Evolutionary conservation across 305 asterid species (phyloP).

Genomic region (Rubia tinctorum): DNA sequence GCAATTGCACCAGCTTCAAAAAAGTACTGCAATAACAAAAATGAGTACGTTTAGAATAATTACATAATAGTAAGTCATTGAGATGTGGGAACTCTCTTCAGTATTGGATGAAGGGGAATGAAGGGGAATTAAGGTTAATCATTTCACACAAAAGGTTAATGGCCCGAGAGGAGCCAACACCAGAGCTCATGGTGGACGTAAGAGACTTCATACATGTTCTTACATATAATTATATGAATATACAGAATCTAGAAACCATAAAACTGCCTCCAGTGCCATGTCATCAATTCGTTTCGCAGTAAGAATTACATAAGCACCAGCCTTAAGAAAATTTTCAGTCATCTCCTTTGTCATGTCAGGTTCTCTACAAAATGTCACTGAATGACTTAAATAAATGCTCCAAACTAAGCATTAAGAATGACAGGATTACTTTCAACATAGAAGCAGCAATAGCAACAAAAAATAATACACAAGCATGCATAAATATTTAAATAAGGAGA

Average conservation of each 20-base stretch:
- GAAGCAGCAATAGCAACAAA: neutral
- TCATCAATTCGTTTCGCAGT: conserved; percentile 98
- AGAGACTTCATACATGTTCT: neutral
- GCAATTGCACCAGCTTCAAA: conserved; percentile 99
- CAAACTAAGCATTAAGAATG: neutral
- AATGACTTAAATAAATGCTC: conserved; percentile 6
- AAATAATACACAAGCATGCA: neutral
- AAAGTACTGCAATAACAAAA: conserved; percentile 60
- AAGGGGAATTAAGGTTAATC: neutral
- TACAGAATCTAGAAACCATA: conserved; percentile 6
- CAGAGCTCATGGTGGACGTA: neutral
- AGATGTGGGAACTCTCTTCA: neutral
- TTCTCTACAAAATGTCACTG: conserved; percentile 49
- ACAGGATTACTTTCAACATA: neutral
- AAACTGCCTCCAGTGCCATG: conserved; percentile 93
- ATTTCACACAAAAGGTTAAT: neutral
- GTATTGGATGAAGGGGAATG: neutral
- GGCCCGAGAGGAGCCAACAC: no score
- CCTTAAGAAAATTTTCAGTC: conserved; percentile 84
- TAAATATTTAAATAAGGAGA: neutral
- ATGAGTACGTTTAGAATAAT: neutral
- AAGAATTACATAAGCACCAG: conserved; percentile 93
- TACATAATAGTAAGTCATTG: neutral
- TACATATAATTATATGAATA: neutral
- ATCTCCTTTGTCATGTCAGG: conserved; percentile 98